Conservation (phyloP, 768 basidiomycete genomes). For the Lentinula edodes region DNA sequence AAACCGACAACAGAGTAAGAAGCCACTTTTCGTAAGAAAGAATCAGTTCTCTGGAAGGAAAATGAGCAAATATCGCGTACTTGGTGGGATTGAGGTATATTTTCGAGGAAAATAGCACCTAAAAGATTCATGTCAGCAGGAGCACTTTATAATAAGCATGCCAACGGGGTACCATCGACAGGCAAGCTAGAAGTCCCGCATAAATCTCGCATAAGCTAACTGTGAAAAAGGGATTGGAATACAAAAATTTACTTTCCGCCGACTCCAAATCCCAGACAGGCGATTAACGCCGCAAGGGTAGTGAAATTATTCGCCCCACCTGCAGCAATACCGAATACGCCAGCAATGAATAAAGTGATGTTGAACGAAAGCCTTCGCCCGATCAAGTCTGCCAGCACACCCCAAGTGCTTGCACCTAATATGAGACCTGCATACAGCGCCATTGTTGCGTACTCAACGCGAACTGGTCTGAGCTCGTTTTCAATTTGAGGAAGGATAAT, state of each 20-base stretch:
- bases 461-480: slow-evolving; percentile 34
- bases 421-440: slow-evolving; percentile 44
- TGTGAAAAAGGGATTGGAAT: slow-evolving; percentile 9
- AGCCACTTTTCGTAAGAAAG: not conserved
- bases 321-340: slow-evolving; percentile 44
- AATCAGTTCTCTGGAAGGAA: not conserved
- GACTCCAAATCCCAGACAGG: slow-evolving; percentile 43
- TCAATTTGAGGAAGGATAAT: slow-evolving; percentile 39
- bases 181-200: slow-evolving; percentile 25
- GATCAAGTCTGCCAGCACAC: slow-evolving; percentile 42
- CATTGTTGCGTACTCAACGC: slow-evolving; percentile 40
- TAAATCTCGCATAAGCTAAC: slow-evolving; percentile 16
- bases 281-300: slow-evolving; percentile 23
- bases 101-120: slow-evolving; percentile 41
- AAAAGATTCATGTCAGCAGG: not conserved
- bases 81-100: slow-evolving; percentile 37
- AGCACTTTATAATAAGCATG: not conserved
- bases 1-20: slow-evolving; percentile 4
- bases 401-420: slow-evolving; percentile 45
- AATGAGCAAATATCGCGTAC: slow-evolving; percentile 10
- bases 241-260: slow-evolving; percentile 44
- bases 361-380: slow-evolving; percentile 44
- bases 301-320: slow-evolving; percentile 42
- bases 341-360: slow-evolving; percentile 24
- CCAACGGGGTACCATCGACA: slow-evolving; percentile 33